phyloP scores from a whole-genome alignment of 2,329 filamentous ascomycete genomes.

The Cladosporium colombiae region DNA sequence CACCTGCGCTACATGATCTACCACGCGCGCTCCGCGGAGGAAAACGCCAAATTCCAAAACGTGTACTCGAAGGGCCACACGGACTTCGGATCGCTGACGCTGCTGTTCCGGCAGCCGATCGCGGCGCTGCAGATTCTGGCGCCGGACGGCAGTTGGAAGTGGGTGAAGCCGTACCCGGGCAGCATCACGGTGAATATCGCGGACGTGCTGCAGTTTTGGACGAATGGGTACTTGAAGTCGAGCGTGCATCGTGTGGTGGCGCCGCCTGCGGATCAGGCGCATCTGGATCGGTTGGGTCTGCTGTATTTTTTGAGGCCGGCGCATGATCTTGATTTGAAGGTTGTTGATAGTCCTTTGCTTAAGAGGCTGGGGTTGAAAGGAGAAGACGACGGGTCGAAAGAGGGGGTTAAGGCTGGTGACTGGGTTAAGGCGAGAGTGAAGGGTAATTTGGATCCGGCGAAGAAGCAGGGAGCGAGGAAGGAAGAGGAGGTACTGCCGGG shows the following conservation, averaged over 20 bases:
- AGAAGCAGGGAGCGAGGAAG: slow-evolving; percentile 21
- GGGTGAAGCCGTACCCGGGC: slow-evolving; percentile 43
- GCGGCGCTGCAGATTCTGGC: slow-evolving; percentile 44
- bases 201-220: slow-evolving; percentile 43
- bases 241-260: slow-evolving; percentile 53
- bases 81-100: slow-evolving; percentile 46
- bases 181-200: slow-evolving; percentile 46
- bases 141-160: slow-evolving; percentile 44
- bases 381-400: slow-evolving; percentile 25
- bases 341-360: slow-evolving; percentile 32
- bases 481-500: slow-evolving; percentile 34
- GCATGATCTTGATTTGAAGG: slow-evolving; percentile 31
- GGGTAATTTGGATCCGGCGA: slow-evolving; percentile 32
- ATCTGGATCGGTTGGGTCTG: slow-evolving; percentile 46
- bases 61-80: slow-evolving; percentile 40
- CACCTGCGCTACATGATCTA: slow-evolving; percentile 37
- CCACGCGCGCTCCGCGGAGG: slow-evolving; percentile 31
- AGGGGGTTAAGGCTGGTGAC: slow-evolving; percentile 32
- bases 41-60: slow-evolving; percentile 34
- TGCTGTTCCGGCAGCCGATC: slow-evolving; percentile 46
- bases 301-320: slow-evolving; percentile 44
- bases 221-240: slow-evolving; percentile 49
- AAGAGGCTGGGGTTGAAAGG: slow-evolving; percentile 28
- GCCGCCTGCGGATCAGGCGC: slow-evolving; percentile 51
- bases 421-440: slow-evolving; percentile 33